Evolutionary conservation across 345 rosid species (phyloP), one percentile per base, ranked within the genome.

Genomic region (Eucalyptus urophylla): DNA sequence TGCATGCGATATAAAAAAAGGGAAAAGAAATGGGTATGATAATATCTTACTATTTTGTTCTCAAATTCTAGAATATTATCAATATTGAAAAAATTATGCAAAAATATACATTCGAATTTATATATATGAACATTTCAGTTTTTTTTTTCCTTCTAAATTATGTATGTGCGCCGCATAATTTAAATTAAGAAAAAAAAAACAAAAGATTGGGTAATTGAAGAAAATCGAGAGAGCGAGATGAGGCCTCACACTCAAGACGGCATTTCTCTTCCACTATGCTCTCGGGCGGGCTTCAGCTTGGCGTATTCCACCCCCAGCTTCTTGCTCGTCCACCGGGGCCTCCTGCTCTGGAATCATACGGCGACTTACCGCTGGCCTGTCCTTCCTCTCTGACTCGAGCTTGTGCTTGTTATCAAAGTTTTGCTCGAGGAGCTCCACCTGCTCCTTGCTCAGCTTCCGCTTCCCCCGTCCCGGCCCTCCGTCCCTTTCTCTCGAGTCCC

Each of bases 251-350:
- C 88, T 97, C 96, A 69, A 95, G 98, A 7, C 89, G 92, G 89
- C 93, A 94, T 92, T 96, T 96, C 83, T 93, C 95, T 3, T 92
- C 89, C 33, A 94, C 88, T 17, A 81, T 91, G 43, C 22, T 87
- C n/a, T 96, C 95, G 92, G 24, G 89, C 85, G 4, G 91, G 58
- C 86, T 94, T 96, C 15, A 97, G 86, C 89, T 89, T 94, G 22
- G 91, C 40, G 31, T 95, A 95, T 65, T 95, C 98, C 86, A 97
- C 98, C 89, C 95, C 98, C 4, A 96, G 95, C 92, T 93, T 97
- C 95, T 97, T 97, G 94, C 90, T 94, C 94, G 95, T 97, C 95
- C 15, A 49, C 15, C 15, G 50, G 50, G 50, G 2, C 15, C 50
- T 49, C 50, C 15, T 49, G 50, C 15, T 50, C 53, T 15, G 19